A percentile compares a stretch with the other conserved stretches of the same genome.
phyloP scores from a whole-genome alignment of 805 yeast species.

The Ogataea saltuana region DNA sequence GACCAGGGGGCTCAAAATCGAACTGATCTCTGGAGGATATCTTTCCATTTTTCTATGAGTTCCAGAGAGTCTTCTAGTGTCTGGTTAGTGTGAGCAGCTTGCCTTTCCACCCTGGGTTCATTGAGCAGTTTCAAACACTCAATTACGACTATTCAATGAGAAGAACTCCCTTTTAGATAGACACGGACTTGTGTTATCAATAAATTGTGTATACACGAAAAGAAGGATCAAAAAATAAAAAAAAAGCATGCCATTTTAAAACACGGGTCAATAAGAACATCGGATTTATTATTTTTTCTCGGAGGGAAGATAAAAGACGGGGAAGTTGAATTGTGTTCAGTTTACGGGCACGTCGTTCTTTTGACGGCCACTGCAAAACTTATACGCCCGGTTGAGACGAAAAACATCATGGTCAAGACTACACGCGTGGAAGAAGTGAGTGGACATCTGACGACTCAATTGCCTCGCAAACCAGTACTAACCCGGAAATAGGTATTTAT shows the following conservation, averaged over 20 bases:
- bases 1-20: constrained; percentile 42
- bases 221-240: no score
- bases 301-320: not conserved
- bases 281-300: not conserved
- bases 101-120: no score
- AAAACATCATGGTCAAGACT: constrained; percentile 21
- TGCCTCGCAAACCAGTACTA: constrained; percentile 1
- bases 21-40: constrained; percentile 37
- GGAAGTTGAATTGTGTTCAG: not conserved
- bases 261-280: not conserved
- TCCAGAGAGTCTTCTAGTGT: no score
- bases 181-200: no score
- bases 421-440: constrained; percentile 20
- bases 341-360: not conserved
- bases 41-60: no score
- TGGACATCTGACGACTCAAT: not conserved
- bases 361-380: no score
- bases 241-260: not conserved
- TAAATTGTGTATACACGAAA: no score
- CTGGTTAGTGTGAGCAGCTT: no score
- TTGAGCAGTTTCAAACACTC: no score
- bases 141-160: no score
- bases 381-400: no score
- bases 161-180: no score
- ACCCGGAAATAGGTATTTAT: constrained; percentile 26